These are phyloP conservation scores for Xanthoconium stramineum DNA, from an alignment of 768 basidiomycete genomes.

Conservation along the genomic window DNA sequence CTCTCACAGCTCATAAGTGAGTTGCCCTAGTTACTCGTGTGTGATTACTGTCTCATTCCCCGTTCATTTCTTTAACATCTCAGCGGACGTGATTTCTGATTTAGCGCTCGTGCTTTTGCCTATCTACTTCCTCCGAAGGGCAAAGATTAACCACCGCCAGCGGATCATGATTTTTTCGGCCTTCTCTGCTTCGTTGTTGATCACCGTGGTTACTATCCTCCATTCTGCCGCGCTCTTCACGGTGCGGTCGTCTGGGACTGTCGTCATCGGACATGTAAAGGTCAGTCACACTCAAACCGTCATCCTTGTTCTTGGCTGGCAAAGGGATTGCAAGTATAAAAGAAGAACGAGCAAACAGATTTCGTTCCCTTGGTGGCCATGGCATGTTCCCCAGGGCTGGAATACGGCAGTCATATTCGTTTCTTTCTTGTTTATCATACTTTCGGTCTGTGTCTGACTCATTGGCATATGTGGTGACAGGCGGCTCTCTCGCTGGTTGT, in stretches of 20 bases:
- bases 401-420: too few relatives aligned
- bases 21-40: not conserved
- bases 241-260: not conserved
- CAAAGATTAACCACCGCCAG: slow-evolving; percentile 6
- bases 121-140: slow-evolving; percentile 7
- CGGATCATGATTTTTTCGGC: slow-evolving; percentile 18
- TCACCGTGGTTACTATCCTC: slow-evolving; percentile 19
- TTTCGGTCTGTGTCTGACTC: not conserved
- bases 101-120: slow-evolving; percentile 15
- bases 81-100: slow-evolving; percentile 25
- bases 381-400: too few relatives aligned
- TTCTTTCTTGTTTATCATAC: too few relatives aligned
- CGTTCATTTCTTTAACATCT: not conserved
- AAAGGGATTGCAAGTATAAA: not conserved
- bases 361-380: not conserved
- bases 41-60: not conserved
- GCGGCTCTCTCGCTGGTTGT: slow-evolving; percentile 22
- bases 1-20: slow-evolving; percentile 24
- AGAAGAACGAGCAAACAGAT: not conserved
- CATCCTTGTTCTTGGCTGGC: not conserved
- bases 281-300: slow-evolving; percentile 4
- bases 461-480: slow-evolving; percentile 2
- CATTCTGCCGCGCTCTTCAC: slow-evolving; percentile 12
- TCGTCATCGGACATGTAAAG: slow-evolving; percentile 23
- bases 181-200: slow-evolving; percentile 20